Base-by-base conservation (phyloP, 179 eudicot genomes). In the Actinidia arguta region DNA sequence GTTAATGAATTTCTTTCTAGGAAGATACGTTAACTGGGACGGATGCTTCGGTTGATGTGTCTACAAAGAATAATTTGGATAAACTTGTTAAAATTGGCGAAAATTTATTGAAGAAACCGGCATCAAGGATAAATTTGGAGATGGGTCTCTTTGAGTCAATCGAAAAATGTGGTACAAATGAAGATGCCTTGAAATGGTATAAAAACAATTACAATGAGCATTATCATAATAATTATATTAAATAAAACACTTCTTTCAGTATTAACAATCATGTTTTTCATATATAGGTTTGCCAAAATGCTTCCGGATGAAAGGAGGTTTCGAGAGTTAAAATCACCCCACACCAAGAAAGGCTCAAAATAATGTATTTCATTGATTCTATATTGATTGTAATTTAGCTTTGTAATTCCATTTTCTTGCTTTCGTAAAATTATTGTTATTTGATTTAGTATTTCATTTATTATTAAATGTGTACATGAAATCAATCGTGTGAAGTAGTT, bases 201-300 rank as follows among this genome's bases (percentile, higher is more conserved):
- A 4, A 10, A 39, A 12, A n/a, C 14, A 11, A 9, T 8, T 18
- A 4, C 11, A 17, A 46, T 18, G 47, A 72, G 17, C 17, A 4
- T 54, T 0, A n/a, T 3, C 47, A 48, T 48, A 27, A 8, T 22
- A 8, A 22, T 47, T 5, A 24, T 13, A 6, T 20, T 5, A 0
- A 27, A 42, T 8, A 11, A 2, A 11, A 4, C 5, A 14, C 51
- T 11, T 44, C 7, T 83, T 31, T 31, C 1, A 2, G 36, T 31
- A 31, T 31, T 31, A 31, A 31, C 2, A 31, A 31, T 31, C 36
- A 31, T 31, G 36, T 31, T 31, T 31, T 31, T 31, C 36, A 31
- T 13, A 9, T 66, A 58, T 80, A 88, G 91, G 84, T 74, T 88
- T 83, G 91, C 91, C 61, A 84, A 88, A 75, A 5, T 84, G 6